Conservation (phyloP, 2,329 filamentous ascomycete species). For the Cercospora sojina region DNA sequence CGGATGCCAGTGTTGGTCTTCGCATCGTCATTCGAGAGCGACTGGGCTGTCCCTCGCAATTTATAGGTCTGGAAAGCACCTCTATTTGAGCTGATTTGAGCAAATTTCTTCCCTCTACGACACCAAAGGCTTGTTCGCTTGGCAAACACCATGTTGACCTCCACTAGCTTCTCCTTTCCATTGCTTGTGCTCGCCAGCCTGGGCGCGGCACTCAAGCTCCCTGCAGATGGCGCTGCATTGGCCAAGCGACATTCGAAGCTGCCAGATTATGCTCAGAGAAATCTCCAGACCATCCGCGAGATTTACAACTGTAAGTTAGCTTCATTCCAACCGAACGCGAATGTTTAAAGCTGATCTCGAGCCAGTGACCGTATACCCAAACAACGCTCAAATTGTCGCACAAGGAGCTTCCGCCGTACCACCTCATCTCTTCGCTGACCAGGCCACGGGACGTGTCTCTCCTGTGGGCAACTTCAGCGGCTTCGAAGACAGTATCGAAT, state of each 20-base stretch:
- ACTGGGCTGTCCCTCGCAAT: neutral
- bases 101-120: neutral
- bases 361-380: constrained; percentile 39
- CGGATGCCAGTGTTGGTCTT: neutral
- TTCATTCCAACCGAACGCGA: neutral
- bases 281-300: constrained; percentile 41
- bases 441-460: constrained; percentile 44
- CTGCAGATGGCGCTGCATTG: neutral
- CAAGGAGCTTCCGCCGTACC: constrained; percentile 41
- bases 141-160: constrained; percentile 4
- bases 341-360: neutral
- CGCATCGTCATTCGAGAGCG: neutral
- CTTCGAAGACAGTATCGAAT: constrained; percentile 48
- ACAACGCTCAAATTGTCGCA: constrained; percentile 41
- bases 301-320: constrained; percentile 13
- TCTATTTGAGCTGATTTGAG: neutral
- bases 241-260: constrained; percentile 4
- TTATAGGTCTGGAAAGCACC: neutral
- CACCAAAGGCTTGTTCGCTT: neutral
- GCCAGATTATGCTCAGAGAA: constrained; percentile 32
- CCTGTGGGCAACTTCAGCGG: constrained; percentile 47
- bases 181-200: neutral
- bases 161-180: constrained; percentile 2
- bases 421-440: constrained; percentile 41
- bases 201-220: neutral